Evolutionary conservation across 352 stramenopile genomes (phyloP).

Genomic region (Vaucheria bursata): DNA sequence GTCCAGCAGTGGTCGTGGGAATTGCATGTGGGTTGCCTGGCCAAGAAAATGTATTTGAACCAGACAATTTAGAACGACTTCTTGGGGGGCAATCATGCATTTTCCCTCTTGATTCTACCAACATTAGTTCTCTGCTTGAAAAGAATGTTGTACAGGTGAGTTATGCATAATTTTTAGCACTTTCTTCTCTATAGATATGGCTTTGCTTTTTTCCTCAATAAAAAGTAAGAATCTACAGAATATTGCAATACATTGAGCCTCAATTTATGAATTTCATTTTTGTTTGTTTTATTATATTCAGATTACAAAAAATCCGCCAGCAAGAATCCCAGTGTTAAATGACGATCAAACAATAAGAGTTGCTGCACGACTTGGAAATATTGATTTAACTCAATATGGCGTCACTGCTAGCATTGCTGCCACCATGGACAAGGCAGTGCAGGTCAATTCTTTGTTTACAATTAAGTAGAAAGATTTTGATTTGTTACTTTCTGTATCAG

Average conservation of each 20-base stretch:
- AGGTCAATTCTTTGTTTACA: constrained; percentile 52
- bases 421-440: constrained; percentile 87
- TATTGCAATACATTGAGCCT: too few species aligned
- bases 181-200: too few species aligned
- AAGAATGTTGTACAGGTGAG: constrained; percentile 82
- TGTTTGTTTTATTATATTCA: too few species aligned
- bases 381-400: constrained; percentile 76
- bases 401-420: constrained; percentile 71
- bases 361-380: constrained; percentile 62
- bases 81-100: constrained; percentile 81
- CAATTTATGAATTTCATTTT: too few species aligned
- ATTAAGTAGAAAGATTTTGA: too few species aligned
- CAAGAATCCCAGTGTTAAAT: constrained; percentile 29
- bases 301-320: constrained; percentile 39
- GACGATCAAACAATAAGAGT: constrained; percentile 68
- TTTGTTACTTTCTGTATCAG: too few species aligned
- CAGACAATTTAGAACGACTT: constrained; percentile 70
- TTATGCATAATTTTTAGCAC: too few species aligned
- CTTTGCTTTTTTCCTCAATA: too few species aligned
- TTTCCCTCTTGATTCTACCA: constrained; percentile 56
- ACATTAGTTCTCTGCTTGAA: constrained; percentile 72
- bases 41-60: constrained; percentile 61
- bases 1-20: constrained; percentile 68
- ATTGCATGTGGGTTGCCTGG: constrained; percentile 77
- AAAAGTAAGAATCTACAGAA: too few species aligned